A percentile compares a stretch with the other conserved stretches of the same genome.
Evolutionary conservation across 305 asterid genomes (phyloP).

Genomic region (Stenogyne calaminthoides): DNA sequence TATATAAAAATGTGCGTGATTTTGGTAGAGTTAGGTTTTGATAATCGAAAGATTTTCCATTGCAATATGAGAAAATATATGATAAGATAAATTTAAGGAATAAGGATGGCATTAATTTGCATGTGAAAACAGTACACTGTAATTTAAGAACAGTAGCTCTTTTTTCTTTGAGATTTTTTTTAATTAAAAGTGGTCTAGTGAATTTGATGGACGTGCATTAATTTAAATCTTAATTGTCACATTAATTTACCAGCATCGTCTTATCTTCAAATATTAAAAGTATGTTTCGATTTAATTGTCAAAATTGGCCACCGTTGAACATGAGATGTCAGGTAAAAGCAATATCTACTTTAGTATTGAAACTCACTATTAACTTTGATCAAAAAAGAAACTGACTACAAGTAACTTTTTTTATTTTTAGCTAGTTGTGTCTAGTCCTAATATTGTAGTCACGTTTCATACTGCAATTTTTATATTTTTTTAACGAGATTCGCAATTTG

Average conservation of each 20-base stretch:
- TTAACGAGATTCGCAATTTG: neutral
- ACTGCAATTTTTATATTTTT: neutral
- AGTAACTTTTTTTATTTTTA: too few relatives aligned
- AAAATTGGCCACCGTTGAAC: neutral
- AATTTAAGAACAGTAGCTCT: neutral
- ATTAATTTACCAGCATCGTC: neutral
- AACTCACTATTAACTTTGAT: too few relatives aligned
- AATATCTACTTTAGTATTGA: too few relatives aligned
- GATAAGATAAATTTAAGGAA: too few relatives aligned
- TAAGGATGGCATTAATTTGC: too few relatives aligned
- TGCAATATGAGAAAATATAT: too few relatives aligned
- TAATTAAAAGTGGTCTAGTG: neutral
- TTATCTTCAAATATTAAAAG: neutral
- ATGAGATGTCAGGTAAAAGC: neutral
- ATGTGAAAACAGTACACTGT: neutral
- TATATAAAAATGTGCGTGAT: too few relatives aligned
- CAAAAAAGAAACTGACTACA: too few relatives aligned
- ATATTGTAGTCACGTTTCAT: neutral
- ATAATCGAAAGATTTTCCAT: too few relatives aligned
- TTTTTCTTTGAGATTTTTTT: neutral
- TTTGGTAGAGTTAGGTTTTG: too few relatives aligned
- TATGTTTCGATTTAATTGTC: neutral
- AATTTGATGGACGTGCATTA: neutral
- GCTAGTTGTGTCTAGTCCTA: neutral
- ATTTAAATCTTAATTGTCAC: neutral